Evolutionary conservation across 2,329 filamentous ascomycete species (phyloP).

Genomic region (Chaetomium strumarium): DNA sequence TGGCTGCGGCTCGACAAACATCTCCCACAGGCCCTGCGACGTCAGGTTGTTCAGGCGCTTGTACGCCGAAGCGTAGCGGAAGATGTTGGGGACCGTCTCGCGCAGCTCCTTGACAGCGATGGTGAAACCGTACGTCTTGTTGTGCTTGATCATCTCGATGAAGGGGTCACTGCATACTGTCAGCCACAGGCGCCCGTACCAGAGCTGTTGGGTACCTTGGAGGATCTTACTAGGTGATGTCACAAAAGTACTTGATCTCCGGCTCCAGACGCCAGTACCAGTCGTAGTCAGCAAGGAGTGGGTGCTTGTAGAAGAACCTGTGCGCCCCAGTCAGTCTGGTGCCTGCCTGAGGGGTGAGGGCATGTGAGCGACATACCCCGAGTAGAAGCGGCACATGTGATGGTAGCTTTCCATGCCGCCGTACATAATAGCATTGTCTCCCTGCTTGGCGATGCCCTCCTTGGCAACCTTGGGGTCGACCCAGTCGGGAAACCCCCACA

Average conservation of each 20-base stretch:
- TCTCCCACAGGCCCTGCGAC: slow-evolving; percentile 94
- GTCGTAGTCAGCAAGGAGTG: slow-evolving; percentile 90
- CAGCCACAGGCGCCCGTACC: neutral
- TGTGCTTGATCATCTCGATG: slow-evolving; percentile 83
- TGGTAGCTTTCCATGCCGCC: slow-evolving; percentile 98
- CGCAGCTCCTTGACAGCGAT: slow-evolving; percentile 97
- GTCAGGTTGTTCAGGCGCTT: slow-evolving; percentile 86
- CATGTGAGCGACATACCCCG: slow-evolving; percentile 58
- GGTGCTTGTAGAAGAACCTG: slow-evolving; percentile 95
- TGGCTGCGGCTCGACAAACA: slow-evolving; percentile 85
- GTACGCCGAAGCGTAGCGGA: slow-evolving; percentile 97
- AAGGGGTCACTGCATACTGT: slow-evolving; percentile 74
- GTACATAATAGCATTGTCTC: slow-evolving; percentile 97
- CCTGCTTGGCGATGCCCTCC: slow-evolving; percentile 94
- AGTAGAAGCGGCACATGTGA: slow-evolving; percentile 99
- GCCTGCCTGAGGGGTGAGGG: neutral
- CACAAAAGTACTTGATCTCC: slow-evolving; percentile 99
- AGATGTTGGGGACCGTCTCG: slow-evolving; percentile 97
- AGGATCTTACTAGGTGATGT: slow-evolving; percentile 83
- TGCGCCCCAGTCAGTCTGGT: slow-evolving; percentile 21
- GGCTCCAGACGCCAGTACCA: slow-evolving; percentile 99
- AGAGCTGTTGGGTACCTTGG: neutral
- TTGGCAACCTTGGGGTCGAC: slow-evolving; percentile 88
- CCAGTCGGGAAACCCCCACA: slow-evolving; percentile 98
- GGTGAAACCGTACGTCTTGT: slow-evolving; percentile 98